Percentiles rank a stretch among this genome's conserved stretches.
These are phyloP conservation scores for Primulina tabacum DNA, from an alignment of 257 asterid genomes.

Conservation along the genomic window DNA sequence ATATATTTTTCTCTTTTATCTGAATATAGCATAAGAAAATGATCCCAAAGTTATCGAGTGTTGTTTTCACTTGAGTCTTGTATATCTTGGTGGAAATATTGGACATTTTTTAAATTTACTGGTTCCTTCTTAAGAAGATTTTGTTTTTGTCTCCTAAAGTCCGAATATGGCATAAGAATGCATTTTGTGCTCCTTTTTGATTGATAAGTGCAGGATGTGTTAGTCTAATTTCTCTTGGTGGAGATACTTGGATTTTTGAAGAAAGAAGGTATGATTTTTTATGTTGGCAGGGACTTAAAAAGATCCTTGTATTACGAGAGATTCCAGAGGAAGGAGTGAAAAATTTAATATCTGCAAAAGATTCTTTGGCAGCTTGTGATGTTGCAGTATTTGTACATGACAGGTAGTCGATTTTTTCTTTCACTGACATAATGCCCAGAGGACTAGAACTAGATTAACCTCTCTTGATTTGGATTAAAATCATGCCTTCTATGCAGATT, in stretches of 20 bases:
- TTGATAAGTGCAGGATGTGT: not conserved
- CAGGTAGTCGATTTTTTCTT: constrained; percentile 50
- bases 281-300: constrained; percentile 63
- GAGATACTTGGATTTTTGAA: constrained; percentile 15
- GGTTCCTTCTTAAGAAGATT: not conserved
- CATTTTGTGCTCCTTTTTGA: constrained; percentile 11
- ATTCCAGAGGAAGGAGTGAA: constrained; percentile 76
- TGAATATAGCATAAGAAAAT: not conserved
- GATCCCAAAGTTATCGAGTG: constrained; percentile 5
- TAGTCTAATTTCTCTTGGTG: constrained; percentile 18
- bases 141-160: not conserved
- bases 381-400: constrained; percentile 91
- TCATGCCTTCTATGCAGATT: no score
- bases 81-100: not conserved
- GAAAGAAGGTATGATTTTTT: not conserved
- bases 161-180: not conserved
- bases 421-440: not conserved
- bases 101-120: not conserved
- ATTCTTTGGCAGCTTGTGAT: constrained; percentile 88
- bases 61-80: not conserved
- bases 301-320: constrained; percentile 81
- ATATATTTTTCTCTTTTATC: not conserved
- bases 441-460: no score
- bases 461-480: no score
- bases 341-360: constrained; percentile 57